phyloP scores from a whole-genome alignment of 495 filamentous ascomycete species.

The Bryoglossum gracile region DNA sequence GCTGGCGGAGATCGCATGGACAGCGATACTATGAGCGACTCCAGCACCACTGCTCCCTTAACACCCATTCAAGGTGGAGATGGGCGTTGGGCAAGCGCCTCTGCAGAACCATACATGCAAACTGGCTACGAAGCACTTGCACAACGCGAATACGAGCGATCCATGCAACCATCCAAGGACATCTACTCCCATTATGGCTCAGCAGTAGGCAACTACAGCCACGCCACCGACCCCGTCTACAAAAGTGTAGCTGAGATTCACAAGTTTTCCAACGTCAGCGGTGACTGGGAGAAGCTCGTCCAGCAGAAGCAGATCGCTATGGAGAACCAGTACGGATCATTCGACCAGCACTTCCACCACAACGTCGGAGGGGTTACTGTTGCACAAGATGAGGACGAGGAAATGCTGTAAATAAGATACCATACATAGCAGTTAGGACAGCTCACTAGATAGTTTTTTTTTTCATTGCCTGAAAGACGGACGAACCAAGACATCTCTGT shows the following conservation, averaged over 20 bases:
- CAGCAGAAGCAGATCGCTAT: conserved; percentile 41
- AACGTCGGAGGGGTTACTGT: conserved; percentile 3
- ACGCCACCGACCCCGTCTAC: conserved; percentile 58
- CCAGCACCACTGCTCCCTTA: conserved; percentile 27
- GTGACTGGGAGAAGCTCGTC: conserved; percentile 31
- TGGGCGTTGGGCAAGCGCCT: conserved; percentile 37
- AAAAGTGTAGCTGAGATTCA: conserved; percentile 28
- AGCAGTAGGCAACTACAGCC: conserved; percentile 39
- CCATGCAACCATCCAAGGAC: conserved; percentile 32
- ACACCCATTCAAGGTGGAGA: conserved; percentile 44
- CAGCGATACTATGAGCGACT: conserved; percentile 24
- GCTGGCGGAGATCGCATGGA: conserved; percentile 22
- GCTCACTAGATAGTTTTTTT: conserved; percentile 9
- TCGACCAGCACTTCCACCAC: conserved; percentile 13
- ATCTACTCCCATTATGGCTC: conserved; percentile 32
- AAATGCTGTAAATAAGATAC: conserved; percentile 27
- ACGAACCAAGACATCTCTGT: background rate
- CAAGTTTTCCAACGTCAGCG: conserved; percentile 23
- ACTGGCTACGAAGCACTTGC: conserved; percentile 55
- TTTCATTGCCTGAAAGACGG: conserved; percentile 3
- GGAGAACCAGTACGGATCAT: conserved; percentile 48
- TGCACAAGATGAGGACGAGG: conserved; percentile 19
- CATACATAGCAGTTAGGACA: conserved; percentile 15
- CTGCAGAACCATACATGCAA: conserved; percentile 63
- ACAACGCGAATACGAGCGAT: conserved; percentile 41